Conservation (phyloP, 352 stramenopile genomes). For the Phytopythium kandeliae region DNA sequence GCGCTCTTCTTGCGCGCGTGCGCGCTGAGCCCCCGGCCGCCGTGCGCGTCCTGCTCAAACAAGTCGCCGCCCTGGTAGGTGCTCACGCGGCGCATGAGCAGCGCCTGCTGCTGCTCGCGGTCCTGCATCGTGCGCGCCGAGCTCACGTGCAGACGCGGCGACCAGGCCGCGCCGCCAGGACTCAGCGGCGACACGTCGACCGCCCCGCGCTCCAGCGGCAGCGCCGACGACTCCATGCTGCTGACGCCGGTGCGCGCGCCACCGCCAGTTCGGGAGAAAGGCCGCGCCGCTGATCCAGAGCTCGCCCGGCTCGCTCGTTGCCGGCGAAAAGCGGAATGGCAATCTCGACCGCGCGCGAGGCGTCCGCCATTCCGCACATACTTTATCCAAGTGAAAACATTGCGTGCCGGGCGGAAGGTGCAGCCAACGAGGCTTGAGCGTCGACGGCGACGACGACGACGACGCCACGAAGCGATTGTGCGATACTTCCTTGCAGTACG, state of each 20-base stretch:
- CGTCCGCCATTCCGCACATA: too few relatives aligned
- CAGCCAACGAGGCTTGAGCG: too few relatives aligned
- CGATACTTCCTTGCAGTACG: too few relatives aligned
- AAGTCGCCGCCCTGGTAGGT: constrained; percentile 44
- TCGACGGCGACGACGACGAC: too few relatives aligned
- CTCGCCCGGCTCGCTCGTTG: too few relatives aligned
- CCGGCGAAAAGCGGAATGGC: constrained; percentile 1
- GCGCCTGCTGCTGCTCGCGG: constrained; percentile 12
- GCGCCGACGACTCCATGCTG: constrained; percentile 39
- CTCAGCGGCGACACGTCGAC: constrained; percentile 36
- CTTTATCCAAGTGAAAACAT: too few relatives aligned
- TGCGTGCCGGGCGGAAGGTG: too few relatives aligned
- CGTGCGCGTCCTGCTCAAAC: constrained; percentile 6
- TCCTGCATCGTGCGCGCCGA: constrained; percentile 40
- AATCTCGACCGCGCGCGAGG: too few relatives aligned
- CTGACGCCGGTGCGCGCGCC: too few relatives aligned
- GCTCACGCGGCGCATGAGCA: constrained; percentile 49
- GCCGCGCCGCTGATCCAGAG: too few relatives aligned
- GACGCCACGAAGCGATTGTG: too few relatives aligned
- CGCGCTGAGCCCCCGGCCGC: constrained; percentile 9
- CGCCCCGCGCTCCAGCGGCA: constrained; percentile 42
- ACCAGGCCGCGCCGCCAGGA: background rate
- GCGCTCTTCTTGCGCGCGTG: constrained; percentile 8
- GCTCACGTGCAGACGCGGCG: constrained; percentile 19
- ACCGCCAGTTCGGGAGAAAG: too few relatives aligned